Conservation (phyloP, 495 filamentous ascomycete species). For the Aspergillus affinis region DNA sequence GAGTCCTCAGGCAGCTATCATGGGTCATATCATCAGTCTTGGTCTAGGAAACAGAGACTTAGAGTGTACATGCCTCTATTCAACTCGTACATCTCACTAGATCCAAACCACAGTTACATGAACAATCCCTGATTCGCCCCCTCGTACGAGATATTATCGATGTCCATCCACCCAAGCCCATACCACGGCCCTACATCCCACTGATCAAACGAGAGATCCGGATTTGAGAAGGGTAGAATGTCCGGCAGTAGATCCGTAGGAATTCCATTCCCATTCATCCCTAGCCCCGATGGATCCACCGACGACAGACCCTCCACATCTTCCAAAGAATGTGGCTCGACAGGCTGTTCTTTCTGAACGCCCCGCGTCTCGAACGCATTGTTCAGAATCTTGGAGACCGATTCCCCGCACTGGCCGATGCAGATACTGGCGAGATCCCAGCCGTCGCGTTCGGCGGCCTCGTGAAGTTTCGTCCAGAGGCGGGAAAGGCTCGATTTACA, state of each 20-base stretch:
- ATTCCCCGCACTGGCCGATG: slow-evolving; percentile 28
- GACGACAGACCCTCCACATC: not conserved
- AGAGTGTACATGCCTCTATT: too few relatives aligned
- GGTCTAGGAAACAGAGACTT: too few relatives aligned
- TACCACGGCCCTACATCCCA: slow-evolving; percentile 16
- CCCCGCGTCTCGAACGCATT: not conserved
- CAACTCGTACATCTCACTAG: too few relatives aligned
- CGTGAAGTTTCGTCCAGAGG: slow-evolving; percentile 28
- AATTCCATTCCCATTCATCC: not conserved
- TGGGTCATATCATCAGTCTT: too few relatives aligned
- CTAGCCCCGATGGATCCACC: not conserved
- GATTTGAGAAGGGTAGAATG: slow-evolving; percentile 19
- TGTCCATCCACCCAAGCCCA: slow-evolving; percentile 16
- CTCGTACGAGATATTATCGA: slow-evolving; percentile 4
- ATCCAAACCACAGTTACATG: not conserved
- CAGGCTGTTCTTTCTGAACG: not conserved
- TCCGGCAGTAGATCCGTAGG: slow-evolving; percentile 11
- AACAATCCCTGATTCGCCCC: slow-evolving; percentile 2
- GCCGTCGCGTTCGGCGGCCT: slow-evolving; percentile 25
- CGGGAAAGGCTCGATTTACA: slow-evolving; percentile 22
- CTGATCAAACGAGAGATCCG: slow-evolving; percentile 18
- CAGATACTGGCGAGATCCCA: slow-evolving; percentile 39
- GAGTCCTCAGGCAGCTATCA: too few relatives aligned
- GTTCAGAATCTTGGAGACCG: slow-evolving; percentile 25
- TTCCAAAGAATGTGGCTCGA: not conserved